phyloP scores from a whole-genome alignment of 1,284 basidiomycete genomes.

The Clitocybe nebularis region DNA sequence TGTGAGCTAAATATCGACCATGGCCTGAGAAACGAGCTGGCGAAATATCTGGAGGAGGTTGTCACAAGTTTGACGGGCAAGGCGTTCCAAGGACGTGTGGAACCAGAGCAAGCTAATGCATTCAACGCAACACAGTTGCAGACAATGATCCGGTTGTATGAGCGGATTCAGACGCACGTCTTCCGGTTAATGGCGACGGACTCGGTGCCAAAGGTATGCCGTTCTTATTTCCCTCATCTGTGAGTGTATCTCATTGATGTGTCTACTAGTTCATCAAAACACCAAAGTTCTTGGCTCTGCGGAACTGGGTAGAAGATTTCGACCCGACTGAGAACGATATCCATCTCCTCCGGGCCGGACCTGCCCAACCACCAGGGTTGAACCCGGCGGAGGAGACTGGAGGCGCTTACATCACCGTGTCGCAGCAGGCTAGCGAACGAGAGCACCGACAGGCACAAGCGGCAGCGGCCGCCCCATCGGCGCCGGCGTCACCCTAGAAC shows the following conservation, averaged over 20 bases:
- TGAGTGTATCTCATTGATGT: conserved; percentile 8
- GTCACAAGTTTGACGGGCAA: conserved; percentile 75
- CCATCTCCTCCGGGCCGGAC: conserved; percentile 45
- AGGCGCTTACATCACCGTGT: conserved; percentile 81
- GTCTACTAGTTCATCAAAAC: conserved; percentile 75
- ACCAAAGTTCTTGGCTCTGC: conserved; percentile 69
- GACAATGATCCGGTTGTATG: conserved; percentile 90
- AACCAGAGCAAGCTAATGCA: conserved; percentile 70
- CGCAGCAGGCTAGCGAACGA: conserved; percentile 67
- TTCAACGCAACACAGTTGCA: conserved; percentile 94
- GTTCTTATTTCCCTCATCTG: conserved; percentile 4
- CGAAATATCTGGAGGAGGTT: conserved; percentile 88
- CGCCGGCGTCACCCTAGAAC: conserved; percentile 19
- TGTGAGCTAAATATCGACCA: conserved; percentile 99
- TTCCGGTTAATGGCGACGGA: conserved; percentile 98
- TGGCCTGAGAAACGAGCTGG: conserved; percentile 89
- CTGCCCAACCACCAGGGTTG: conserved; percentile 66
- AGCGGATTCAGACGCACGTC: conserved; percentile 94
- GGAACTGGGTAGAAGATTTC: conserved; percentile 71
- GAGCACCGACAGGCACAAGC: conserved; percentile 41
- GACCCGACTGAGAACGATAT: conserved; percentile 64
- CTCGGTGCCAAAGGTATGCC: conserved; percentile 86
- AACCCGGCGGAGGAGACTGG: conserved; percentile 61
- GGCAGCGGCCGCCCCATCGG: conserved; percentile 9
- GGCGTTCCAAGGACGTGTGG: conserved; percentile 71